phyloP scores from a whole-genome alignment of 108 stramenopile species.

The Nitzschia palea region DNA sequence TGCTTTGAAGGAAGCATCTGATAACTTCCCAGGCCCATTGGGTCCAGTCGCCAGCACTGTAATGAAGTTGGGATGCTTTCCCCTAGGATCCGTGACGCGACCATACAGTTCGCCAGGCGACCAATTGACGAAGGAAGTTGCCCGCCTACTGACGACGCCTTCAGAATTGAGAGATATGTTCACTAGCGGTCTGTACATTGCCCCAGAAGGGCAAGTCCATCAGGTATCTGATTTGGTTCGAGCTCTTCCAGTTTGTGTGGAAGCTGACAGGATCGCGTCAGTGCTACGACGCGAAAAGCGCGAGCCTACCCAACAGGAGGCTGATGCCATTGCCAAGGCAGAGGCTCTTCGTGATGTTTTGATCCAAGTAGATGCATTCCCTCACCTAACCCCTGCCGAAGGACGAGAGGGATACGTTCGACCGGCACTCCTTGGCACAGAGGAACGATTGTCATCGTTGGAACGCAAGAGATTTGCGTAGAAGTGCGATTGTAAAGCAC shows the following conservation, averaged over 20 bases:
- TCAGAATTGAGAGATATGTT: conserved; percentile 84
- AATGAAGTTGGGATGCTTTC: conserved; percentile 92
- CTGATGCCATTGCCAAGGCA: conserved; percentile 88
- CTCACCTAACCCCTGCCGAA: conserved; percentile 73
- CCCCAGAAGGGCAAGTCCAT: conserved; percentile 76
- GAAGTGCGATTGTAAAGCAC: too few relatives aligned
- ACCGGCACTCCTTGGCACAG: conserved; percentile 83
- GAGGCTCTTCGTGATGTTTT: conserved; percentile 94
- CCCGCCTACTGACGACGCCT: conserved; percentile 88
- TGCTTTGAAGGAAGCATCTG: conserved; percentile 89
- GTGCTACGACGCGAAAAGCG: conserved; percentile 89
- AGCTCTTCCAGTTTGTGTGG: conserved; percentile 88
- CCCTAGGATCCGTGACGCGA: conserved; percentile 82
- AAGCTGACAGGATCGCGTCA: conserved; percentile 91
- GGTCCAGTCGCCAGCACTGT: conserved; percentile 80
- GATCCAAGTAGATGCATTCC: conserved; percentile 94
- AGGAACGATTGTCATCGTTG: conserved; percentile 72
- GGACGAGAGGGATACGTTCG: conserved; percentile 74
- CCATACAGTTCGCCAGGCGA: conserved; percentile 89
- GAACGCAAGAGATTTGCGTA: conserved; percentile 73
- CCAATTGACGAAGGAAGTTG: conserved; percentile 89
- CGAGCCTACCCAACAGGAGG: conserved; percentile 89
- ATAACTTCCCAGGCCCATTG: conserved; percentile 94
- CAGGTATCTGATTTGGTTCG: conserved; percentile 86
- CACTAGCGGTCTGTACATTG: conserved; percentile 78